Conservation (phyloP, 805 yeast species). For the Candida silvicultrix region DNA sequence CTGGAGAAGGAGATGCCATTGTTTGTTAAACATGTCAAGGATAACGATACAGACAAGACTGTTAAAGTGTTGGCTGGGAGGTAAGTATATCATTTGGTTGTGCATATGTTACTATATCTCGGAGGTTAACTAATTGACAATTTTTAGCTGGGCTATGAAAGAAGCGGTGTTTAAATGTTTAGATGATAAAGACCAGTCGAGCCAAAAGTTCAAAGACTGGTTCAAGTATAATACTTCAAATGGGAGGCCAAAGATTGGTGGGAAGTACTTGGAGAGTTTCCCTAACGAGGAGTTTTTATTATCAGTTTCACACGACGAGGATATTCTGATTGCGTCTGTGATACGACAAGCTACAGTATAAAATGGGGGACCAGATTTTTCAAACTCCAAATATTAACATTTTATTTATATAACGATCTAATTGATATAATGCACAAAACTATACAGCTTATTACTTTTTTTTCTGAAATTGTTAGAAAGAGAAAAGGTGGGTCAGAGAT, state of each 20-base stretch:
- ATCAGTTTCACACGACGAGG: conserved; percentile 63
- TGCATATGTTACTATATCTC: no score
- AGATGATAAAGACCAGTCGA: conserved; percentile 38
- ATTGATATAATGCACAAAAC: conserved; percentile 1
- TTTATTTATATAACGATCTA: conserved; percentile 1
- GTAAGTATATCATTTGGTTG: conserved; percentile 5
- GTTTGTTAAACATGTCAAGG: conserved; percentile 18
- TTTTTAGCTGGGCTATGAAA: conserved; percentile 59
- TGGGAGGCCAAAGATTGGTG: conserved; percentile 40
- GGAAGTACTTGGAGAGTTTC: conserved; percentile 22
- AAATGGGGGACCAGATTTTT: not conserved
- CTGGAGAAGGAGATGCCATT: conserved; percentile 32
- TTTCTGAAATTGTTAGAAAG: no score
- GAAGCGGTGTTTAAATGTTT: conserved; percentile 69
- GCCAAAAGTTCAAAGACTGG: conserved; percentile 57
- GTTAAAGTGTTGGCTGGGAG: conserved; percentile 39
- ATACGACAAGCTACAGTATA: conserved; percentile 26
- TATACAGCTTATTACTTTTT: not conserved
- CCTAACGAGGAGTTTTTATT: conserved; percentile 42
- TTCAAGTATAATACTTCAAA: conserved; percentile 32
- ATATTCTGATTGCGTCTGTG: conserved; percentile 49
- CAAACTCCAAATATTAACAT: not conserved
- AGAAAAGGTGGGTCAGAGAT: no score
- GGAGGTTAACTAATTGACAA: no score
- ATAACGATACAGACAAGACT: conserved; percentile 20